Evolutionary conservation across 257 asterid species (phyloP), one percentile per base, ranked within the genome.

Genomic region (Echium plantagineum): DNA sequence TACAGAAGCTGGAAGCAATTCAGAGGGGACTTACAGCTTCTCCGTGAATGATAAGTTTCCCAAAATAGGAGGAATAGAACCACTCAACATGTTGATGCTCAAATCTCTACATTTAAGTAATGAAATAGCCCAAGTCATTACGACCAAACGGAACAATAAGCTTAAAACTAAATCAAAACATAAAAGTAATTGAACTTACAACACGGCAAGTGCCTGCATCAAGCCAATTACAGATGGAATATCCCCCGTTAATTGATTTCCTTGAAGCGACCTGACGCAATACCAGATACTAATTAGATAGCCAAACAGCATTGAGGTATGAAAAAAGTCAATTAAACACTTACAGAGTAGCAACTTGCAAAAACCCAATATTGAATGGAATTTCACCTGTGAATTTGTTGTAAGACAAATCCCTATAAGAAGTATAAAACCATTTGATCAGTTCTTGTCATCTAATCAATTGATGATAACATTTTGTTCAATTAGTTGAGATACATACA

Each of bases 181-280:
- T 24, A 47, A 42, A 21, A n/a, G 21, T 18, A 42, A 17, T 58
- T 42, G 38, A 53, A 53, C 97, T 81, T 80, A 93, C 99, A 93
- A 24, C 60, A 93, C 99, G 16, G 99, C 99, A 69, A 93, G 94
- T 42, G 99, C 99, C 77, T 93, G 99, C 99, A 93, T 93, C 70
- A 93, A 80, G 61, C 99, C 99, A 63, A 89, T 76, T 38, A 93
- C 99, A 0, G 95, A 76, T n/a, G 97, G 97, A 67, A 93, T 89
- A 54, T 63, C 74, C 59, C 97, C 99, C 0, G 88, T 72, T 55
- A 93, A 82, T 26, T 55, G 79, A 64, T 93, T 93, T 24, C 87
- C 78, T 76, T 75, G 82, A 77, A 80, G 70, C 48, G 86, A 80
- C 68, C 86, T 80, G 55, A 32, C 52, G 58, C 51, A 16, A 2